Percentiles rank a stretch among this genome's conserved stretches.
Conservation (phyloP, 176 grass and related monocot genomes). For the Calamus simplicifolius region DNA sequence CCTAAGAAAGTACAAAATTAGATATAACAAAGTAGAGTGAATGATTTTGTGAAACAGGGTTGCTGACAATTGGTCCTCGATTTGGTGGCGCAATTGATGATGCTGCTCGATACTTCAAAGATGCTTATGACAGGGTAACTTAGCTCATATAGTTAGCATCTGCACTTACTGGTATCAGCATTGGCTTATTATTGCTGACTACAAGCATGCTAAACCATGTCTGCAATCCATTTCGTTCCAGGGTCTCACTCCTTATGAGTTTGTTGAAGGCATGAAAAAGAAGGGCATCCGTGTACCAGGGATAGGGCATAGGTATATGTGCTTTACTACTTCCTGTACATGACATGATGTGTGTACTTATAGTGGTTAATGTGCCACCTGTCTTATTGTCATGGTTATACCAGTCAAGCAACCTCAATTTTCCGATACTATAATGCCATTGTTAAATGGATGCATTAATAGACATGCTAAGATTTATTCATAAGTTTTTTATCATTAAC, state of each 20-base stretch:
- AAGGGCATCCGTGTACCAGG: conserved; percentile 98
- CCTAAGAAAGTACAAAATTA: background rate
- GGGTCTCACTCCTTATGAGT: conserved; percentile 88
- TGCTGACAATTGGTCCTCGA: conserved; percentile 93
- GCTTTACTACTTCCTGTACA: too few species aligned
- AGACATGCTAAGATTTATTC: too few species aligned
- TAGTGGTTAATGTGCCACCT: too few species aligned
- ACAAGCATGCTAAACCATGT: too few species aligned
- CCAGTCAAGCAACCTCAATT: too few species aligned
- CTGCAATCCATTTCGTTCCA: conserved; percentile 9
- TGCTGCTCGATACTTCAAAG: conserved; percentile 97
- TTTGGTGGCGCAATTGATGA: conserved; percentile 99
- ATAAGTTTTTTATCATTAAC: too few species aligned
- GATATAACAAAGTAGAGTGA: conserved; percentile 9
- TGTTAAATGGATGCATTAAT: too few species aligned
- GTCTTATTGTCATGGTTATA: too few species aligned
- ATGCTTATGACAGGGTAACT: conserved; percentile 84
- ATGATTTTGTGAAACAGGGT: conserved; percentile 33
- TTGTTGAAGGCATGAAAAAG: conserved; percentile 99
- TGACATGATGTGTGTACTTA: too few species aligned
- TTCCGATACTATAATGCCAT: too few species aligned
- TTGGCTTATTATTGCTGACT: too few species aligned
- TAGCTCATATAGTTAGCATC: background rate
- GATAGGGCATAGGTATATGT: conserved; percentile 85
- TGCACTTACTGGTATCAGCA: conserved; percentile 6